A percentile compares a stretch with the other conserved stretches of the same genome.
phyloP scores from a whole-genome alignment of 345 rosid species.

The Hibiscus tridactylites region DNA sequence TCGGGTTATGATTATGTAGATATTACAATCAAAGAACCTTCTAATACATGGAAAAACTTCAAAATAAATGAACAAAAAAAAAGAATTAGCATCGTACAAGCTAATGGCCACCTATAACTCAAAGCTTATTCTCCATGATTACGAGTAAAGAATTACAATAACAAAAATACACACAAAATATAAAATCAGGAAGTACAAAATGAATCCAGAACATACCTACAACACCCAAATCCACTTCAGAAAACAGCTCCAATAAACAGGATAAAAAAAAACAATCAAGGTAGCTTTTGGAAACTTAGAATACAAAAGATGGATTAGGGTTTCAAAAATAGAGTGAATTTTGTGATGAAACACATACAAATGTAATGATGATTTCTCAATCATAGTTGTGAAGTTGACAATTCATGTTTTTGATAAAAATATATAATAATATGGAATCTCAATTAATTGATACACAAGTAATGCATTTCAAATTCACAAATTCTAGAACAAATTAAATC shows the following conservation, averaged over 20 bases:
- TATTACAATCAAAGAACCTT: no score
- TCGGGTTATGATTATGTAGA: no score
- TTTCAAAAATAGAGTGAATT: background rate
- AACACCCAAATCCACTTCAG: constrained; percentile 1
- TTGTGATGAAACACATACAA: background rate
- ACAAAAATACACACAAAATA: background rate
- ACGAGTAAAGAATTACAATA: background rate
- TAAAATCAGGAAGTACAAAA: background rate
- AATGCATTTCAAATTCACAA: no score
- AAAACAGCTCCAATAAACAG: background rate
- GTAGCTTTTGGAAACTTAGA: background rate
- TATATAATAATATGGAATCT: no score
- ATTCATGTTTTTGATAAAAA: background rate
- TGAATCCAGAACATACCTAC: background rate
- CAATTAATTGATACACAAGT: no score
- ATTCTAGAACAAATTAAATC: no score
- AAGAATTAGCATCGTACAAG: background rate
- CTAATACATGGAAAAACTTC: no score
- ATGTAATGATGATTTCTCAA: background rate
- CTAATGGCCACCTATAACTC: background rate
- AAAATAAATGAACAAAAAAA: background rate
- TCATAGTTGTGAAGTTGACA: no score
- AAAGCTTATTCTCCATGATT: background rate
- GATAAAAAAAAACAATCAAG: background rate
- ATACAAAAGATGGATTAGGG: background rate